A percentile compares a stretch with the other conserved stretches of the same genome.
These are phyloP conservation scores for Neocallimastix lanati DNA, from an alignment of 192 early-diverging fungal species.

Conservation along the genomic window DNA sequence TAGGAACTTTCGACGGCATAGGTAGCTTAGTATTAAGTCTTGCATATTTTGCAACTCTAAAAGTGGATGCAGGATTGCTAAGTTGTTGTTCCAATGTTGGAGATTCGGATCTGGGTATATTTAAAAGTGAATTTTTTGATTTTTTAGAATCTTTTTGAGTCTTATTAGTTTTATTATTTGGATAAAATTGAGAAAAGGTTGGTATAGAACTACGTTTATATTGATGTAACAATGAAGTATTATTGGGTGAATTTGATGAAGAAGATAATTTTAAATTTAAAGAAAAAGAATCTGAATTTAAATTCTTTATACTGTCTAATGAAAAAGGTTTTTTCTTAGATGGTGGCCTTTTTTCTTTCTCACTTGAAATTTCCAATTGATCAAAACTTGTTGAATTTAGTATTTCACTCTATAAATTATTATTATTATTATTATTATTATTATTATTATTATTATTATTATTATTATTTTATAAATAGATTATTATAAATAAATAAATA, in stretches of 20 bases:
- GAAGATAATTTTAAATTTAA: background rate
- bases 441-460: too few relatives aligned
- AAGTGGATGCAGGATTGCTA: background rate
- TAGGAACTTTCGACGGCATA: background rate
- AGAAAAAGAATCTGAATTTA: background rate
- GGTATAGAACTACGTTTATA: background rate
- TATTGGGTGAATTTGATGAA: background rate
- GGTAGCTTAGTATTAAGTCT: background rate
- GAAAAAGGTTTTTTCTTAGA: background rate
- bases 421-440: too few relatives aligned
- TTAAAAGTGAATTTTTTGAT: background rate
- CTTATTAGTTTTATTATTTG: background rate
- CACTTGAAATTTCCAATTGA: background rate
- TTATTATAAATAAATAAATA: too few relatives aligned
- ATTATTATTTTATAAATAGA: too few relatives aligned
- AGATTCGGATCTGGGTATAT: background rate
- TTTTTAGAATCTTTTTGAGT: background rate
- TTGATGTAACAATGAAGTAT: background rate
- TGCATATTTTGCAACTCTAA: background rate
- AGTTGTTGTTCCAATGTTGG: background rate
- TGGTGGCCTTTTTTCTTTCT: background rate
- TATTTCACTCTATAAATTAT: background rate
- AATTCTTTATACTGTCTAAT: background rate
- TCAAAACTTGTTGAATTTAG: background rate
- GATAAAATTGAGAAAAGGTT: background rate